Evolutionary conservation across 495 filamentous ascomycete genomes (phyloP).

Genomic region (Lindgomyces ingoldianus): DNA sequence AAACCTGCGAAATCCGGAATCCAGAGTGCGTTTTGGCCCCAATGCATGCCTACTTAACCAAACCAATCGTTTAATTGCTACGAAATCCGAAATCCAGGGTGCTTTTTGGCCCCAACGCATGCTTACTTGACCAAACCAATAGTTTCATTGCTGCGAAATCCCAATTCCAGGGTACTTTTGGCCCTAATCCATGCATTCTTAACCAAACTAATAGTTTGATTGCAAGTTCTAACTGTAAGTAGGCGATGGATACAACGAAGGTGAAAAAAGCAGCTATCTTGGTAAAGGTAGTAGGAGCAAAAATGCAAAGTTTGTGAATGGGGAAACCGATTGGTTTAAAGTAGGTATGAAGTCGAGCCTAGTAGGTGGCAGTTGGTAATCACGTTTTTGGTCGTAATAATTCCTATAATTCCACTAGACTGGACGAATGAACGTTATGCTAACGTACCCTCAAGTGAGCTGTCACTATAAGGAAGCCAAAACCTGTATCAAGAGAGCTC

Average conservation of each 20-base stretch:
- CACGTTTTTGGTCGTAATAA: neutral
- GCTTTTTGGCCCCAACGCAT: no score
- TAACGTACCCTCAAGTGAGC: neutral
- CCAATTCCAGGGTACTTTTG: neutral
- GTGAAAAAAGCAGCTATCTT: neutral
- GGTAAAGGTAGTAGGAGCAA: neutral
- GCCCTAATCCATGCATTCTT: neutral
- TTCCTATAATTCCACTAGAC: neutral
- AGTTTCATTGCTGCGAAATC: neutral
- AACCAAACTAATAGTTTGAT: neutral
- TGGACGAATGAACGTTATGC: neutral
- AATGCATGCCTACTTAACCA: no score
- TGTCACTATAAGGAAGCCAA: neutral
- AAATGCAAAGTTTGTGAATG: neutral
- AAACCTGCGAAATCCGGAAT: no score
- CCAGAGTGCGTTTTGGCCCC: no score
- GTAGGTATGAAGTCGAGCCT: neutral
- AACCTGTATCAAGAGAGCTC: neutral
- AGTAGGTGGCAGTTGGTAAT: neutral
- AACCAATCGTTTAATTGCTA: no score
- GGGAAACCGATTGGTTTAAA: neutral
- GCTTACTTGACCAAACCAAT: neutral
- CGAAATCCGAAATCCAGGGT: no score
- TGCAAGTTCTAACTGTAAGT: neutral
- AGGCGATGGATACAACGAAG: neutral